Conservation (phyloP, 2,329 filamentous ascomycete species). For the Decorospora gaudefroyi region DNA sequence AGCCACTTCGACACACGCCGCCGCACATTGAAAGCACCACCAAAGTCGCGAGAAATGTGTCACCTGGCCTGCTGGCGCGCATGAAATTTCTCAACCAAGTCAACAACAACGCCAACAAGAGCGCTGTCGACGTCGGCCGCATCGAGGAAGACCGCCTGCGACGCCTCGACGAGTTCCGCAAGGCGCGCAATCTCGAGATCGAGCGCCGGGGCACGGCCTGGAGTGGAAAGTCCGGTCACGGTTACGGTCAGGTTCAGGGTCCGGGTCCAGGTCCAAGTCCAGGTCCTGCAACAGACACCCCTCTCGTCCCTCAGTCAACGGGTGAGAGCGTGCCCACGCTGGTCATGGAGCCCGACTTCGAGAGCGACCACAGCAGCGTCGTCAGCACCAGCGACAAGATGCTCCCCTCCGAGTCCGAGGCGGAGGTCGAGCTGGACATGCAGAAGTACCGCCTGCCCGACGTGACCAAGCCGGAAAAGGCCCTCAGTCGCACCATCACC, state of each 20-base stretch:
- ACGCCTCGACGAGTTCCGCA: conserved; percentile 68
- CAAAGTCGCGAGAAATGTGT: conserved; percentile 48
- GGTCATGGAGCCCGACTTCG: conserved; percentile 49
- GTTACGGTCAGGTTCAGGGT: no score
- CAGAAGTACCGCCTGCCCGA: conserved; percentile 76
- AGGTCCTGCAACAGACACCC: conserved; percentile 10
- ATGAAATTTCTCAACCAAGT: conserved; percentile 51
- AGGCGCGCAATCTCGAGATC: conserved; percentile 59
- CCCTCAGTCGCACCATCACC: conserved; percentile 48
- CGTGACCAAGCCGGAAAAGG: conserved; percentile 65
- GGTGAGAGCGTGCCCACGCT: conserved; percentile 45
- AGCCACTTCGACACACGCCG: conserved; percentile 18
- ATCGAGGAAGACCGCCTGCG: conserved; percentile 72
- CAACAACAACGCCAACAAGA: conserved; percentile 39
- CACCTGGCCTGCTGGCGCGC: conserved; percentile 52
- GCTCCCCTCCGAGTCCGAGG: conserved; percentile 57
- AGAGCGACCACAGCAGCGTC: conserved; percentile 55
- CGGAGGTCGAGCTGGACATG: conserved; percentile 57
- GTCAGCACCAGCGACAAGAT: conserved; percentile 61
- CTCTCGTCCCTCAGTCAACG: conserved; percentile 42
- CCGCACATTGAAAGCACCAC: conserved; percentile 32
- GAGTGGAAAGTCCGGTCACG: conserved; percentile 57
- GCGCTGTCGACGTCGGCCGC: conserved; percentile 59
- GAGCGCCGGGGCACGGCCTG: conserved; percentile 71
- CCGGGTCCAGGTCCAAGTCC: no score